Evolutionary conservation across 805 yeast genomes (phyloP), one percentile per base, ranked within the genome.

Genomic region (Kazachstania bromeliacearum): DNA sequence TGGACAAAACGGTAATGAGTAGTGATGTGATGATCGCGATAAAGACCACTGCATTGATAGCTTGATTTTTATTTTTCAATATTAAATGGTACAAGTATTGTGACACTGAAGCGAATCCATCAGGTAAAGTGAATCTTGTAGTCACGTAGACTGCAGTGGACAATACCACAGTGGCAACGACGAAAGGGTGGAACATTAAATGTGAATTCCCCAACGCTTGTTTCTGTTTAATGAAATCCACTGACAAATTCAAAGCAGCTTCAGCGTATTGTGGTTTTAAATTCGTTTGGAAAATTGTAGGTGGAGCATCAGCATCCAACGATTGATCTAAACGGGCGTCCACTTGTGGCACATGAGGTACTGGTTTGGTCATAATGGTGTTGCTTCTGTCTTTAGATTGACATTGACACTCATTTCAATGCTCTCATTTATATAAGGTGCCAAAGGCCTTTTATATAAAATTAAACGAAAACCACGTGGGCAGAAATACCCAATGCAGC

Each of bases 201-300:
- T 50, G 48, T 39, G 51, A 66, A 51, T 70, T 73, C 36, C 74
- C 63, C 18, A 56, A 41, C 2, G 76, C 58, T 49, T 73, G 79
- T 27, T 57, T 50, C 41, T 57, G 62, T 38, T 53, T 60, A 38
- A 73, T 60, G 44, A 67, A 74, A 53, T 82, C 92, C 39, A 82
- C 75, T 21, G 79, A 74, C 40, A 81, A 57, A 39, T 73, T 76
- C 37, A 78, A 50, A 1, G 79, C 73, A 8, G 82, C 82, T 30
- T 73, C 71, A 1, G 79, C 65, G 28, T 67, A 64, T 21, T 70
- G 73, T 1, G 88, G 88, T 5, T 62, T 63, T 34, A 83, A 62
- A 2, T 58, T 54, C 1, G 71, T 48, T 25, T 74, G 62, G 31
- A 57, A 61, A 26, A 82, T 71, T 1, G 71, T 71, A 8, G 85